A percentile compares a stretch with the other conserved stretches of the same genome.
These are phyloP conservation scores for Pichia scutulata DNA, from an alignment of 805 yeast genomes.

Conservation along the genomic window DNA sequence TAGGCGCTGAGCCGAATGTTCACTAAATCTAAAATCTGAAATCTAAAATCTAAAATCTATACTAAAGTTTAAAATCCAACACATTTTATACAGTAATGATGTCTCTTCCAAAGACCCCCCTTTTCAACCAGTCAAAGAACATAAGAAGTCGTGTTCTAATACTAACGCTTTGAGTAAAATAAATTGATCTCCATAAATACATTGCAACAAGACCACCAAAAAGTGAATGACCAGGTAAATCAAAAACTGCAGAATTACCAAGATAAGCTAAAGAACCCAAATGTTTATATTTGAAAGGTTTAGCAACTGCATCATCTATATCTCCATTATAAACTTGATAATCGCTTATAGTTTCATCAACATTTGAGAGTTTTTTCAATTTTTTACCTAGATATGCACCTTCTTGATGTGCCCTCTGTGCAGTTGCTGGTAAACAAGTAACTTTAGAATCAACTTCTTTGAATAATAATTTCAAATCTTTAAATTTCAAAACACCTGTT, in stretches of 20 bases:
- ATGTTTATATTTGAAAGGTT: slow-evolving; percentile 71
- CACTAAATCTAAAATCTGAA: too few relatives aligned
- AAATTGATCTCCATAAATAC: slow-evolving; percentile 91
- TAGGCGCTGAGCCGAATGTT: background rate
- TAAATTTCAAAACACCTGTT: slow-evolving; percentile 44
- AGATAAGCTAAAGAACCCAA: slow-evolving; percentile 91
- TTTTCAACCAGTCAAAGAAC: slow-evolving; percentile 82
- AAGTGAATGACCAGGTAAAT: slow-evolving; percentile 70
- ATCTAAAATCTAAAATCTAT: background rate
- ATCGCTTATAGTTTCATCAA: slow-evolving; percentile 43
- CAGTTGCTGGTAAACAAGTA: slow-evolving; percentile 87
- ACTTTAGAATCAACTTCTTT: slow-evolving; percentile 58
- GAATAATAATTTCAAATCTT: slow-evolving; percentile 42
- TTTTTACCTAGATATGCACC: slow-evolving; percentile 73
- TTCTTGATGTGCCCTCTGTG: slow-evolving; percentile 95
- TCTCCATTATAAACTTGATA: slow-evolving; percentile 34
- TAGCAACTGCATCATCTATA: slow-evolving; percentile 34
- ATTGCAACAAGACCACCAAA: slow-evolving; percentile 80
- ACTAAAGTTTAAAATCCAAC: too few relatives aligned
- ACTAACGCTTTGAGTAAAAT: slow-evolving; percentile 85
- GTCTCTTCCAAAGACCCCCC: slow-evolving; percentile 85
- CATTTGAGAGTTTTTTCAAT: slow-evolving; percentile 54
- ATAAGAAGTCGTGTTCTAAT: slow-evolving; percentile 82
- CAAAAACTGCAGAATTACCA: slow-evolving; percentile 95
- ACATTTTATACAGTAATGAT: slow-evolving; percentile 3